Evolutionary conservation across 352 stramenopile species (phyloP).

Genomic region (Thalassiosira allenii): DNA sequence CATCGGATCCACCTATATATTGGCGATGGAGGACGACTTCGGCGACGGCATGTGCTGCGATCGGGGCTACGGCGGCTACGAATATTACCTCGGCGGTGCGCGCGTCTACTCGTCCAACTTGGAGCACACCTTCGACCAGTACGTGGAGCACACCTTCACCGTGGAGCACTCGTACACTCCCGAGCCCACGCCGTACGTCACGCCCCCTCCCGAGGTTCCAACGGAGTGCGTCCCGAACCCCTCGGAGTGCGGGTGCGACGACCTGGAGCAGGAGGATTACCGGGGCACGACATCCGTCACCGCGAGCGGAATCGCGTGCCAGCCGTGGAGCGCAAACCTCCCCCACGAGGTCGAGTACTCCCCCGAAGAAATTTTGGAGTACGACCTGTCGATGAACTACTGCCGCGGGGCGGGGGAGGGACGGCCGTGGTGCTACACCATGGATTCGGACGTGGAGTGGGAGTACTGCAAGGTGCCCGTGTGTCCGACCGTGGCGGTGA

Average conservation of each 20-base stretch:
- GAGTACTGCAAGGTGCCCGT: constrained; percentile 44
- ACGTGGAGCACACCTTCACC: constrained; percentile 57
- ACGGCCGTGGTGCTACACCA: constrained; percentile 48
- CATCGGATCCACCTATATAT: constrained; percentile 31
- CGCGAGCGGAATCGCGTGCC: constrained; percentile 4
- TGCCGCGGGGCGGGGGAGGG: constrained; percentile 39
- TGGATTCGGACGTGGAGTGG: constrained; percentile 39
- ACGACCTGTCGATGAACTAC: constrained; percentile 35
- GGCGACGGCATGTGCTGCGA: constrained; percentile 63
- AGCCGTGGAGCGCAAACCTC: constrained; percentile 6
- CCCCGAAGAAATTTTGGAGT: background rate
- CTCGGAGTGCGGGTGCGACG: constrained; percentile 10
- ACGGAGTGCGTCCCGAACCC: background rate
- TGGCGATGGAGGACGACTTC: constrained; percentile 61
- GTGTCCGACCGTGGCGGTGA: constrained; percentile 15
- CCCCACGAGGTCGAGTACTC: constrained; percentile 1
- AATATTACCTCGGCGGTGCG: constrained; percentile 35
- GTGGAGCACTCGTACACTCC: constrained; percentile 30
- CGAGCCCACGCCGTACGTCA: constrained; percentile 12
- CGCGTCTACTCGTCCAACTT: constrained; percentile 38
- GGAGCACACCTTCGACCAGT: constrained; percentile 54
- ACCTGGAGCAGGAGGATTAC: constrained; percentile 36
- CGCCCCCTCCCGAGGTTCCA: background rate
- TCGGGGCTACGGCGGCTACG: constrained; percentile 49
- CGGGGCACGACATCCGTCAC: constrained; percentile 16